Base-by-base conservation (phyloP, 2,329 filamentous ascomycete species). In the Xylariaceae sp. region DNA sequence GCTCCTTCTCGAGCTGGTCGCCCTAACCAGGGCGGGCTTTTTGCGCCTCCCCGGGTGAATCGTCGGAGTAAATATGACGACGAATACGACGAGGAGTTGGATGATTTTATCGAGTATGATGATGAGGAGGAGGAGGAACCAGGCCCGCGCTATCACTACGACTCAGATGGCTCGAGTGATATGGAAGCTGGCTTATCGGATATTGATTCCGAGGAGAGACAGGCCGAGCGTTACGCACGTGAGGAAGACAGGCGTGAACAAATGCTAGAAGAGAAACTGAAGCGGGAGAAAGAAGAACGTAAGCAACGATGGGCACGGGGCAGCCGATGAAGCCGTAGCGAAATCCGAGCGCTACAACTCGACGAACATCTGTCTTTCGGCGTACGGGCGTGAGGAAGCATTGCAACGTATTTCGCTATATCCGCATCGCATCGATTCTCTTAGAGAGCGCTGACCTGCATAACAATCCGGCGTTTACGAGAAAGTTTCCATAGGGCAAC, bases 151-250 rank as follows among this genome's bases (percentile, higher is more conserved):
- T 80, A 82, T 62, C 79, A 78, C 52, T 87, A 89, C 64, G 81
- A 77, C 2, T 86, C 84, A 0, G 88, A 88, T 57, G 84, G 72
- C 4, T 88, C 86, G 4, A 90, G 87, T 4, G 89, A 90, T 67
- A 92, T 92, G 87, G 88, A 92, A 72, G 89, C 88, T 1, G 88
- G 88, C 39, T 72, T 88, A 44, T 87, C 86, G 61, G 88, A 92
- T 66, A 83, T 92, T 55, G 88, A 91, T 62, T 76, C 81, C 42
- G 89, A 93, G 71, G 89, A 93, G 71, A 76, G 78, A 51, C 70
- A 76, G 53, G 87, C 88, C 1, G 81, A 87, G 61, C 73, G 76
- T 35, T 78, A 81, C 57, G 89, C 88, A 23, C 82, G 82, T 50
- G 80, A 80, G 51, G 89, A 92, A 70, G 89, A 92, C 59, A 88